phyloP scores from a whole-genome alignment of 2,329 filamentous ascomycete species.

The Pseudohalonectria lignicola region DNA sequence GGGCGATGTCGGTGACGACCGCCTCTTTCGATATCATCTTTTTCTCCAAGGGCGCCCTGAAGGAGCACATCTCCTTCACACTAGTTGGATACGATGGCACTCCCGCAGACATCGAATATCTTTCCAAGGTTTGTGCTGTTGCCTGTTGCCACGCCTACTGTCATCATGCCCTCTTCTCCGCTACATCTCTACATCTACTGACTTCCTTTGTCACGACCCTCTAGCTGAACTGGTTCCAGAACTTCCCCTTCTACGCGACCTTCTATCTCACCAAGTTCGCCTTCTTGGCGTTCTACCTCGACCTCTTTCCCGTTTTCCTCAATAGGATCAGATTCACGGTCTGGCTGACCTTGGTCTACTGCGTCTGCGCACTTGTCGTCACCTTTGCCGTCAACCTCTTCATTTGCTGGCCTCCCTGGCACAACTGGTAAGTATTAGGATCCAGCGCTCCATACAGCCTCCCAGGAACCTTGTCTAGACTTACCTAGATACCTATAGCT shows the following conservation, averaged over 20 bases:
- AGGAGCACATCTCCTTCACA: background rate
- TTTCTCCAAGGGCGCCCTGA: background rate
- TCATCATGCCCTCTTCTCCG: too few species aligned
- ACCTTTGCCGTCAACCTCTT: background rate
- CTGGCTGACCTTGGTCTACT: background rate
- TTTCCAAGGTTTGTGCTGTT: background rate
- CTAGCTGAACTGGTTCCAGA: background rate
- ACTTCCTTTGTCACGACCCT: too few species aligned
- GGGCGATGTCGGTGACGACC: background rate
- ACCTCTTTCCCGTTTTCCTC: background rate
- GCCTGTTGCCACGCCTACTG: too few species aligned
- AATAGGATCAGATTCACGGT: background rate
- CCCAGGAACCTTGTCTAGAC: too few species aligned
- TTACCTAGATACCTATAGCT: background rate
- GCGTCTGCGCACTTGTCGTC: background rate
- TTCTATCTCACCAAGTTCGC: background rate
- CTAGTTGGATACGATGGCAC: background rate
- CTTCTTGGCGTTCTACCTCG: background rate
- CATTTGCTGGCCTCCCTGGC: background rate
- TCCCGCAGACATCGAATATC: background rate
- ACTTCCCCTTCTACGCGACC: background rate
- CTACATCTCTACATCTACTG: too few species aligned
- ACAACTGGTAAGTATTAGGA: background rate
- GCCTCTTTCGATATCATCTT: background rate
- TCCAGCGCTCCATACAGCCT: background rate